Conservation (phyloP, 202 grass and related monocot species). For the Panicum virgatum region DNA sequence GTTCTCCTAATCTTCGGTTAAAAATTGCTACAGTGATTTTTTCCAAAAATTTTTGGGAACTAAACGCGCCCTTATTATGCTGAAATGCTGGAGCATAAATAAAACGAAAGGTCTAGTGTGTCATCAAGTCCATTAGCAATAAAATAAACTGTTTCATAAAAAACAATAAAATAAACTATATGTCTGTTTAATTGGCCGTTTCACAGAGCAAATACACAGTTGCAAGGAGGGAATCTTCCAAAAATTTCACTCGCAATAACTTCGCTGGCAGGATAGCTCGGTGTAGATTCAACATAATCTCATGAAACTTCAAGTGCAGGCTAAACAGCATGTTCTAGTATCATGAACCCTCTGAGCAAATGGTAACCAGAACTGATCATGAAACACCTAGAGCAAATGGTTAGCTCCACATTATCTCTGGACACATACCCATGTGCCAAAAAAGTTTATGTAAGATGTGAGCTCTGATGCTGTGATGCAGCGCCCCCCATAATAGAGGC, state of each 20-base stretch:
- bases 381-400: neutral
- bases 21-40: too few relatives aligned
- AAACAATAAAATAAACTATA: too few relatives aligned
- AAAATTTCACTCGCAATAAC: neutral
- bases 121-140: neutral
- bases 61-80: too few relatives aligned
- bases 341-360: too few relatives aligned
- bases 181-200: neutral
- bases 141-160: too few relatives aligned
- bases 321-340: neutral
- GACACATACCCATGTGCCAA: neutral
- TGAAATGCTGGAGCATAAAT: neutral
- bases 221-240: neutral
- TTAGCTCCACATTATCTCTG: neutral
- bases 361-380: neutral
- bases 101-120: neutral
- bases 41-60: too few relatives aligned
- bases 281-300: neutral
- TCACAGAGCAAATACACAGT: neutral
- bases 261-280: neutral
- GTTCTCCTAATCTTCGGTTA: too few relatives aligned
- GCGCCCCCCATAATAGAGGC: neutral
- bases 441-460: neutral
- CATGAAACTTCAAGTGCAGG: neutral
- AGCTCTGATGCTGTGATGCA: neutral